These are phyloP conservation scores for Pichia nanzhaoensis DNA, from an alignment of 805 yeast genomes.

Conservation along the genomic window DNA sequence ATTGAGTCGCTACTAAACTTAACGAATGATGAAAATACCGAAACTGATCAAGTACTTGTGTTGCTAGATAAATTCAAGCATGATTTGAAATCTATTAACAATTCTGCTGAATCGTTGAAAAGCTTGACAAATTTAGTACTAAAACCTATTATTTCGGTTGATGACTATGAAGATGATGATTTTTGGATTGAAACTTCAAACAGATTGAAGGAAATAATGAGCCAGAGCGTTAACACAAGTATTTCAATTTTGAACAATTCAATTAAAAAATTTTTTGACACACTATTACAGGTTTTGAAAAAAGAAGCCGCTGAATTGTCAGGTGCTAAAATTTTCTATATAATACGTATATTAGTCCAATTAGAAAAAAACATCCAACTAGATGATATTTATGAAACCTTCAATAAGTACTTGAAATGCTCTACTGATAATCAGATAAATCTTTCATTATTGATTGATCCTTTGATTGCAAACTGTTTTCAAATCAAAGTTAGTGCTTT, in stretches of 20 bases:
- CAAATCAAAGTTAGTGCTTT: not conserved
- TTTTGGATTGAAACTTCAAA: constrained; percentile 24
- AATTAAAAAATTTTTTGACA: constrained; percentile 15
- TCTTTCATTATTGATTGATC: constrained; percentile 13
- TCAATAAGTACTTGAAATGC: constrained; percentile 2
- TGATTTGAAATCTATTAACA: constrained; percentile 14
- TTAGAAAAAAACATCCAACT: constrained; percentile 21
- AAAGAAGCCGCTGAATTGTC: not conserved
- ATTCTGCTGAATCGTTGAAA: constrained; percentile 19
- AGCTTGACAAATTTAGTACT: constrained; percentile 17
- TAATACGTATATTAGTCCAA: constrained; percentile 22
- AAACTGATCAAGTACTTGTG: constrained; percentile 1
- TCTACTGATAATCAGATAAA: constrained; percentile 9
- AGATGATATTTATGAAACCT: constrained; percentile 7
- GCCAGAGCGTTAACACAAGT: constrained; percentile 15
- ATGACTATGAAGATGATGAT: constrained; percentile 29
- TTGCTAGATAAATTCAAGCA: constrained; percentile 14
- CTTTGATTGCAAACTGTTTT: constrained; percentile 10
- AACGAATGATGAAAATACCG: constrained; percentile 17
- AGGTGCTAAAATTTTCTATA: constrained; percentile 20
- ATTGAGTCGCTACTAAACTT: constrained; percentile 15
- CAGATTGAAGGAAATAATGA: constrained; percentile 13
- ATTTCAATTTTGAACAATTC: constrained; percentile 14
- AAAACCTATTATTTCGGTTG: constrained; percentile 31
- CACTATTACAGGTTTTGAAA: constrained; percentile 9